These are phyloP conservation scores for Populus hybrid DNA, from an alignment of 441 rosid genomes.

Conservation along the genomic window DNA sequence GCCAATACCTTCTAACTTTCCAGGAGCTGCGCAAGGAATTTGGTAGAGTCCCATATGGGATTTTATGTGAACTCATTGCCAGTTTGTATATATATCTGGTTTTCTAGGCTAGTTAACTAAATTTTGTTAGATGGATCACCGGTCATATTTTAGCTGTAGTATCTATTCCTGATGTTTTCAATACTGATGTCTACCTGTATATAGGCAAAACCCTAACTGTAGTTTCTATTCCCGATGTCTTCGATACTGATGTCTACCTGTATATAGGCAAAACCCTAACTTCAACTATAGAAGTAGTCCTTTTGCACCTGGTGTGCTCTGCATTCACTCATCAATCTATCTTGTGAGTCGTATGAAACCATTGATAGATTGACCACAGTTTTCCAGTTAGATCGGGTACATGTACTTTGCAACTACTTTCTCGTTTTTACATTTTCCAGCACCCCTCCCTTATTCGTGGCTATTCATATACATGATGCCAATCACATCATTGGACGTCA, in stretches of 20 bases:
- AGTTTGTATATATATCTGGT: neutral
- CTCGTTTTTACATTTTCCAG: constrained; percentile 7
- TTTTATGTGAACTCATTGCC: neutral
- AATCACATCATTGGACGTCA: constrained; percentile 38
- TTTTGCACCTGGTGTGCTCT: neutral
- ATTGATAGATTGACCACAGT: neutral
- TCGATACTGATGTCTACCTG: neutral
- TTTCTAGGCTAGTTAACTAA: neutral
- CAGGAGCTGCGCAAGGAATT: neutral
- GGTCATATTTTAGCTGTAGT: neutral
- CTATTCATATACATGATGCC: constrained; percentile 33
- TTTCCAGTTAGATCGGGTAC: constrained; percentile 26
- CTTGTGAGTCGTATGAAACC: neutral
- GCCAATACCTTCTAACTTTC: neutral
- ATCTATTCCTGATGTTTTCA: neutral
- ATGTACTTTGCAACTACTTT: constrained; percentile 34
- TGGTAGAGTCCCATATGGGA: neutral
- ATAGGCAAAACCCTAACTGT: neutral
- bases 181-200: neutral
- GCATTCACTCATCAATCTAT: neutral
- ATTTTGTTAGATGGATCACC: neutral
- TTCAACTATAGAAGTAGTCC: neutral
- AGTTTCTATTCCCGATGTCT: neutral
- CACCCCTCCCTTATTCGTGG: constrained; percentile 6
- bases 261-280: neutral